These are phyloP conservation scores for Trifolium pratense DNA, from an alignment of 306 rosid species.

Conservation along the genomic window DNA sequence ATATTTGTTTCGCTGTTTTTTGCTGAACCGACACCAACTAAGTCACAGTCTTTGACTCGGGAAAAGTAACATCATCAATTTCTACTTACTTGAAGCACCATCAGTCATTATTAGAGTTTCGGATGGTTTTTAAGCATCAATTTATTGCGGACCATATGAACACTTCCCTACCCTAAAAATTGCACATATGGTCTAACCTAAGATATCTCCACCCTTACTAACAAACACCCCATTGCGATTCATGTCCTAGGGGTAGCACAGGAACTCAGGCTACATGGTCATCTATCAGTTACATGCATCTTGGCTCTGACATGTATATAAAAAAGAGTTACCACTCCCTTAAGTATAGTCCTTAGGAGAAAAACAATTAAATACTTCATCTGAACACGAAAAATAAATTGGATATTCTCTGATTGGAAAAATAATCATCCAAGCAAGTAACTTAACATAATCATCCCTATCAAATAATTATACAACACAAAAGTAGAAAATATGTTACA, in stretches of 20 bases:
- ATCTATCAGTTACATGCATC: neutral
- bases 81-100: neutral
- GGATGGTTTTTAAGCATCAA: neutral
- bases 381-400: conserved; percentile 50
- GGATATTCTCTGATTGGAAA: conserved; percentile 19
- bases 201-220: neutral
- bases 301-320: too few relatives aligned
- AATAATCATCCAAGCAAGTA: conserved; percentile 41
- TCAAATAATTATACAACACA: conserved; percentile 39
- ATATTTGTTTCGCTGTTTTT: neutral
- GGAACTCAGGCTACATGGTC: neutral
- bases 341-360: too few relatives aligned
- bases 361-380: conserved; percentile 19
- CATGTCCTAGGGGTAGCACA: neutral
- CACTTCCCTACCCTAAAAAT: neutral
- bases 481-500: conserved; percentile 32
- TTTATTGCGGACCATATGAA: neutral
- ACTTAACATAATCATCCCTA: neutral
- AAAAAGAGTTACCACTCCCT: too few relatives aligned
- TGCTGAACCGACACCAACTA: too few relatives aligned
- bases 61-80: too few relatives aligned
- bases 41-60: too few relatives aligned
- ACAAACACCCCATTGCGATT: neutral
- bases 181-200: too few relatives aligned
- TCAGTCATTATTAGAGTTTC: neutral